Evolutionary conservation across 1,284 basidiomycete genomes (phyloP).

Genomic region (Ustilago xerochloae): DNA sequence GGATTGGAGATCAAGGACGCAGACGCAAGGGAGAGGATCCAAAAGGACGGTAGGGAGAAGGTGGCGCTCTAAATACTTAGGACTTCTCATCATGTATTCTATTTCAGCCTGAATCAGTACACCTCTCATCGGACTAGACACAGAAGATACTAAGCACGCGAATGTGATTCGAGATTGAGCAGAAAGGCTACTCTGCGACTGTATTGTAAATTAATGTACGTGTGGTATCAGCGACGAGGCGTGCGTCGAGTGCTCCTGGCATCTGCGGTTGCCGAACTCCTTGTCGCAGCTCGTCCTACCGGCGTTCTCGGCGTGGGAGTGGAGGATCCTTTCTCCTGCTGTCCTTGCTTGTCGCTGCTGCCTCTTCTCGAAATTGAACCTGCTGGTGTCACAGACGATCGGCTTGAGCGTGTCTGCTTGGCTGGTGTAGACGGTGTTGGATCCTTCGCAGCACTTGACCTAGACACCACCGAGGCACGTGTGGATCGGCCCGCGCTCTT

Average conservation of each 20-base stretch:
- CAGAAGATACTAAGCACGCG: too few relatives aligned
- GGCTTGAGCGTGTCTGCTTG: conserved; percentile 37
- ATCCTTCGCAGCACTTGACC: conserved; percentile 37
- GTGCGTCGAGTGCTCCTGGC: conserved; percentile 35
- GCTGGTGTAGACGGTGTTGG: conserved; percentile 25
- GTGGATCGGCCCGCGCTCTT: conserved; percentile 20
- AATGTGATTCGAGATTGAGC: too few relatives aligned
- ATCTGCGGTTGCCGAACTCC: conserved; percentile 34
- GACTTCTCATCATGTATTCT: conserved; percentile 13
- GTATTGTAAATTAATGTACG: too few relatives aligned
- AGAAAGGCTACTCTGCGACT: too few relatives aligned
- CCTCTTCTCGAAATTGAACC: conserved; percentile 22
- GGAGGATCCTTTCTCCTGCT: conserved; percentile 10
- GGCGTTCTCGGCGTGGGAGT: conserved; percentile 32
- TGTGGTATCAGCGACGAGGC: conserved; percentile 32
- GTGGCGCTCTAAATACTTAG: conserved; percentile 12
- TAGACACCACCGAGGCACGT: conserved; percentile 36
- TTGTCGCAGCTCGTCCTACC: conserved; percentile 26
- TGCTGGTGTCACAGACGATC: conserved; percentile 20
- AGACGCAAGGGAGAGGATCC: conserved; percentile 77
- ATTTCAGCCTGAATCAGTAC: conserved; percentile 1
- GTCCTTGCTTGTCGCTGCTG: conserved; percentile 31
- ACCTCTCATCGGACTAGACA: background rate
- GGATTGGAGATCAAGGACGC: conserved; percentile 53
- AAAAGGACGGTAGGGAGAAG: conserved; percentile 46